A percentile compares a stretch with the other conserved stretches of the same genome.
Conservation (phyloP, 176 grass and related monocot species). For the Microstegium vimineum region DNA sequence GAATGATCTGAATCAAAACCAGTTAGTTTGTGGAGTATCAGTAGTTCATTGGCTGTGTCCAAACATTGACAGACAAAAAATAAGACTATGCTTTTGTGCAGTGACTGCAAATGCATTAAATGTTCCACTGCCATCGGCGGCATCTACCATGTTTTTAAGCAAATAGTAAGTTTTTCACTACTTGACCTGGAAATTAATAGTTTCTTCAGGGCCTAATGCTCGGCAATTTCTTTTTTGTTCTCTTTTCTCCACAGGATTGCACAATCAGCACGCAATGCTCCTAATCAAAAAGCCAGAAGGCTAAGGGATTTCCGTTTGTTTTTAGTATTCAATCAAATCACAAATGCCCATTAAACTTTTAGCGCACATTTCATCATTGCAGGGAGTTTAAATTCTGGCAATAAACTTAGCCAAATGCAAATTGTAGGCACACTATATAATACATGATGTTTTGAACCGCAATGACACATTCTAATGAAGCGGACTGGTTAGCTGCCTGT, state of each 20-base stretch:
- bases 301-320: no score
- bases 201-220: background rate
- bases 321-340: no score
- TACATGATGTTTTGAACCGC: background rate
- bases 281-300: background rate
- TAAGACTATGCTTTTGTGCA: no score
- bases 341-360: background rate
- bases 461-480: background rate
- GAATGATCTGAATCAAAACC: background rate
- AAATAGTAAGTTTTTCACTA: background rate
- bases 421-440: background rate
- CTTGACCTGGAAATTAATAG: background rate
- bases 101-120: background rate
- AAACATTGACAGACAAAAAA: no score
- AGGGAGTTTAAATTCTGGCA: background rate
- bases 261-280: background rate
- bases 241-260: background rate
- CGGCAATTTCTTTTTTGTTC: background rate
- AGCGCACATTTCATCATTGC: background rate
- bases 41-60: background rate
- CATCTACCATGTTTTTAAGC: background rate
- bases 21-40: background rate
- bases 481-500: no score
- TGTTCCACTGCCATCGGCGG: background rate
- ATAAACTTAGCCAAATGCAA: background rate